phyloP scores from a whole-genome alignment of 2,329 filamentous ascomycete species.

The Pseudopyrenochaeta lycopersici region DNA sequence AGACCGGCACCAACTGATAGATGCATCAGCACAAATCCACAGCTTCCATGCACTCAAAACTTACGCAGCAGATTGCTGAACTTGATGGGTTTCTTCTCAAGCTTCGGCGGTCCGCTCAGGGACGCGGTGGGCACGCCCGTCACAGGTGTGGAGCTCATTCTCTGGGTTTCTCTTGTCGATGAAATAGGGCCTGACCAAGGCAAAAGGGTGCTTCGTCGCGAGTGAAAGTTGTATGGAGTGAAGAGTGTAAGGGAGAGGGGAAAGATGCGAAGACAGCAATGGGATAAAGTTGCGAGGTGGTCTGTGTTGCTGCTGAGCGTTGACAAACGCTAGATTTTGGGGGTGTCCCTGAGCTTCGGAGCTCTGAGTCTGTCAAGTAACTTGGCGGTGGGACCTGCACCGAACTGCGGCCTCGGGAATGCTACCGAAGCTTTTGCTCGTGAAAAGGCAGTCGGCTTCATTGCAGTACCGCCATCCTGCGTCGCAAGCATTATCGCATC shows the following conservation, averaged over 20 bases:
- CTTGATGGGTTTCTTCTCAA: constrained; percentile 99
- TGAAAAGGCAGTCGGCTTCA: background rate
- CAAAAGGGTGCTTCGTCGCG: constrained; percentile 87
- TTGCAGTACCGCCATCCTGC: background rate
- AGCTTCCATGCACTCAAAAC: constrained; percentile 33
- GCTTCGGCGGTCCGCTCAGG: constrained; percentile 56
- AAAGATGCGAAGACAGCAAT: constrained; percentile 15
- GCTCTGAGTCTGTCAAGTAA: constrained; percentile 9
- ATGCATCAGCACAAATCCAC: constrained; percentile 34
- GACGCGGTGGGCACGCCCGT: constrained; percentile 58
- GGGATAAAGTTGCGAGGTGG: constrained; percentile 29
- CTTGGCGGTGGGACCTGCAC: background rate
- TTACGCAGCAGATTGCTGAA: constrained; percentile 93
- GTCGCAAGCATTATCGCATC: background rate
- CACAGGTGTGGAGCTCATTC: constrained; percentile 58
- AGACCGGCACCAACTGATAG: constrained; percentile 80
- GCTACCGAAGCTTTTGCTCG: background rate
- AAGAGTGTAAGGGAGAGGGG: constrained; percentile 23
- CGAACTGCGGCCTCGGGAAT: background rate
- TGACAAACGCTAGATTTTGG: constrained; percentile 24
- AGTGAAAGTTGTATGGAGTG: constrained; percentile 17
- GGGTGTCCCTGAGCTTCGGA: constrained; percentile 17
- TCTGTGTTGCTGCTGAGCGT: constrained; percentile 30
- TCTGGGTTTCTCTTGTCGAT: constrained; percentile 58
- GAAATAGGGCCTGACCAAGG: constrained; percentile 96